These are phyloP conservation scores for Rhizophagus sp. DNA, from an alignment of 192 early-diverging fungal genomes.

Conservation along the genomic window DNA sequence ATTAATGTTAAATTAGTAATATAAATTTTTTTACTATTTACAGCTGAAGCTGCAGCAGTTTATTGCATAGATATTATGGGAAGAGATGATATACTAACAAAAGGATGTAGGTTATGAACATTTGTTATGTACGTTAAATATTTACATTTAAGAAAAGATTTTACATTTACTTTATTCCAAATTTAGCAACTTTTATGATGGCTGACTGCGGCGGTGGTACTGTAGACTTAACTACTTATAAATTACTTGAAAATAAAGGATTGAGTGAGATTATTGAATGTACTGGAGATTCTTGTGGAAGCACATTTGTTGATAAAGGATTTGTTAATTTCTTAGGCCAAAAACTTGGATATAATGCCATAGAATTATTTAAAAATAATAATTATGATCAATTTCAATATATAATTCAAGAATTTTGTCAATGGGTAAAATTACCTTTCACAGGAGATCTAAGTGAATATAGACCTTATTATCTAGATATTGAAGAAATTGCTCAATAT, in stretches of 20 bases:
- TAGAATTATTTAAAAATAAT: constrained; percentile 35
- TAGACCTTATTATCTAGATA: neutral
- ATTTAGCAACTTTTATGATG: constrained; percentile 39
- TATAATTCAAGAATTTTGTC: neutral
- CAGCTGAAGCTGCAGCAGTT: no score
- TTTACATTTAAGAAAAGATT: no score
- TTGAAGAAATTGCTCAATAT: neutral
- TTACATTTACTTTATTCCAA: neutral
- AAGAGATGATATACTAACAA: neutral
- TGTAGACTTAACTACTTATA: constrained; percentile 40
- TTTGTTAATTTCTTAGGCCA: constrained; percentile 44
- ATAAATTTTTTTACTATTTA: neutral
- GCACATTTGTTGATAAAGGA: constrained; percentile 45
- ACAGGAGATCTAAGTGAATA: neutral
- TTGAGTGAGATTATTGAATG: constrained; percentile 30
- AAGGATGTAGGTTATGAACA: neutral
- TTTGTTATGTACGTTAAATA: neutral
- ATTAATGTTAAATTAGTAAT: no score
- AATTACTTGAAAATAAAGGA: constrained; percentile 21
- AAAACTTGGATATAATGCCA: constrained; percentile 42
- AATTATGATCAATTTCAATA: constrained; percentile 16
- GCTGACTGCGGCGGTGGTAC: constrained; percentile 48
- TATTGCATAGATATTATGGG: neutral
- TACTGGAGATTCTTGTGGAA: constrained; percentile 41
- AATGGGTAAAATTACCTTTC: neutral